Evolutionary conservation across 768 basidiomycete genomes (phyloP).

Genomic region (Tulasnella sp.): DNA sequence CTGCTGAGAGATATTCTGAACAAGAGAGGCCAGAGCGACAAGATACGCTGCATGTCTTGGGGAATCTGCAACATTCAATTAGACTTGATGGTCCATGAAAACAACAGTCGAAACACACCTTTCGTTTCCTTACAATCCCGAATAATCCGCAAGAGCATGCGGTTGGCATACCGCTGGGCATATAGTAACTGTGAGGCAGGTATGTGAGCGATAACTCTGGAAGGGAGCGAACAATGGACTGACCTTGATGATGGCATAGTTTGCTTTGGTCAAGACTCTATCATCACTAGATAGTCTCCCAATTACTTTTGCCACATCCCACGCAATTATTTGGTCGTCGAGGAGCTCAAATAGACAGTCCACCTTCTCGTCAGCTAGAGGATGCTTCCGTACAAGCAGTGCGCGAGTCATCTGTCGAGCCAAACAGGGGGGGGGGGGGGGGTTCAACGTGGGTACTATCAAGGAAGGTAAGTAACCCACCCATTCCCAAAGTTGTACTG

Average conservation of each 20-base stretch:
- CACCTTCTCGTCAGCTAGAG: conserved; percentile 43
- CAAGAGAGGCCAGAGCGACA: conserved; percentile 70
- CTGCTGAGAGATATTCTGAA: conserved; percentile 68
- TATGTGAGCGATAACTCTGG: conserved; percentile 31
- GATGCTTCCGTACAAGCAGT: conserved; percentile 64
- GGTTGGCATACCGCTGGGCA: conserved; percentile 63
- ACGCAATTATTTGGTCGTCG: conserved; percentile 49
- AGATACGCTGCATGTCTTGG: conserved; percentile 57
- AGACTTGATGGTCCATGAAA: not conserved
- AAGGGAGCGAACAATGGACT: conserved; percentile 29
- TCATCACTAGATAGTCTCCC: conserved; percentile 56
- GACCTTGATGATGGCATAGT: conserved; percentile 72
- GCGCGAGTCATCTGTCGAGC: conserved; percentile 61
- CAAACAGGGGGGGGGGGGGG: not conserved
- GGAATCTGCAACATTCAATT: conserved; percentile 32
- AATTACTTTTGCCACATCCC: conserved; percentile 66
- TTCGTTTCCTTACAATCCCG: conserved; percentile 46
- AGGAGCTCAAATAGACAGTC: conserved; percentile 63
- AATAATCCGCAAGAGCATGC: conserved; percentile 65
- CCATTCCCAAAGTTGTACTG: conserved; percentile 58
- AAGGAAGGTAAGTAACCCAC: conserved; percentile 30
- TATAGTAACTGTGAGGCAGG: conserved; percentile 50
- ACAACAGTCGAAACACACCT: conserved; percentile 33
- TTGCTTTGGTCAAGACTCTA: conserved; percentile 57
- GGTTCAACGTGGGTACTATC: not conserved